A percentile compares a stretch with the other conserved stretches of the same genome.
These are phyloP conservation scores for Rhizopogon rudus DNA, from an alignment of 768 basidiomycete species.

Conservation along the genomic window DNA sequence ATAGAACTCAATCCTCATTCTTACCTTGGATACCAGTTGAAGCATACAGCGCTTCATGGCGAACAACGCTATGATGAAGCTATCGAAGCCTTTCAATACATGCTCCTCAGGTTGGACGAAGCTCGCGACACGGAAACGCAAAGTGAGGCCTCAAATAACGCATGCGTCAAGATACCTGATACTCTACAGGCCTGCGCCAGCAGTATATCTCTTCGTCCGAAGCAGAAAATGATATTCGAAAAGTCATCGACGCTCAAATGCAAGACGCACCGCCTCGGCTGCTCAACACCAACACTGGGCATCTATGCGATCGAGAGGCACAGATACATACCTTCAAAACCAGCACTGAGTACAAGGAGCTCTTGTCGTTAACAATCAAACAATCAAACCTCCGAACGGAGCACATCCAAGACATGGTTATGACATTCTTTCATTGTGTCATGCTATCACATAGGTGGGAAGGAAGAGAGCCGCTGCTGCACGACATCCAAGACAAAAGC, in stretches of 20 bases:
- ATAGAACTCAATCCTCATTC: neutral
- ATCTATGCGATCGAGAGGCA: neutral
- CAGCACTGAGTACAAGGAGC: neutral
- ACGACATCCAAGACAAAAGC: neutral
- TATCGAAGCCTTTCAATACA: neutral
- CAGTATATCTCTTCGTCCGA: neutral
- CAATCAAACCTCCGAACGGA: neutral
- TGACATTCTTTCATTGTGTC: neutral
- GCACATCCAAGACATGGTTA: neutral
- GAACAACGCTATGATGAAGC: neutral
- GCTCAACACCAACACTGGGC: constrained; percentile 3
- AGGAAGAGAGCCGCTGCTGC: neutral
- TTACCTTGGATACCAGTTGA: neutral
- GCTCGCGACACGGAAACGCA: neutral
- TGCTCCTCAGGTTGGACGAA: neutral
- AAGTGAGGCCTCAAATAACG: neutral
- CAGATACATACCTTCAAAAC: neutral
- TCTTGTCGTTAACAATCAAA: neutral
- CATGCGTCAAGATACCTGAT: neutral
- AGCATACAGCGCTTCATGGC: neutral
- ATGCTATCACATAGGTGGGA: constrained; percentile 1
- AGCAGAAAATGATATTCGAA: neutral
- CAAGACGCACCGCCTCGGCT: constrained; percentile 1
- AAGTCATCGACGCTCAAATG: neutral
- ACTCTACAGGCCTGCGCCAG: neutral